Conservation (phyloP, 768 basidiomycete genomes). For the Boletus coccyginus region DNA sequence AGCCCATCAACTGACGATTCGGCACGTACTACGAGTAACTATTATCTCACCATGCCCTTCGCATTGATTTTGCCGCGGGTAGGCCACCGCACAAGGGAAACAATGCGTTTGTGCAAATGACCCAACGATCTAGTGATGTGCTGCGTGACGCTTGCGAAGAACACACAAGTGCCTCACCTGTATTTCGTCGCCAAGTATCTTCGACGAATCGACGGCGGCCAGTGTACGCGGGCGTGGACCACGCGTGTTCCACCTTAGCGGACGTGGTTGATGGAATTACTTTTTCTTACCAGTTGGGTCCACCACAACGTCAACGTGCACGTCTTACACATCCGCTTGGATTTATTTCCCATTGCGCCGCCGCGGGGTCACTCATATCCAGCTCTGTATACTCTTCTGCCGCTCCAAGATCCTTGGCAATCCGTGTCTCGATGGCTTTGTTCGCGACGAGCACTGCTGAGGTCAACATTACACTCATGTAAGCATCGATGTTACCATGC, state of each 20-base stretch:
- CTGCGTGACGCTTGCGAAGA: not conserved
- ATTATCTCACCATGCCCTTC: conserved; percentile 58
- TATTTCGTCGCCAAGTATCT: conserved; percentile 71
- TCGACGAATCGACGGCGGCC: conserved; percentile 38
- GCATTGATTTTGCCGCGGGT: conserved; percentile 63
- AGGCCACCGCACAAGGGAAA: conserved; percentile 87
- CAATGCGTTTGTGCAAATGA: conserved; percentile 72
- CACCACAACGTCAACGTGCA: conserved; percentile 78
- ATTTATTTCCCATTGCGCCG: conserved; percentile 70
- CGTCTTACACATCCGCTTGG: conserved; percentile 61
- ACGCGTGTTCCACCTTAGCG: conserved; percentile 74
- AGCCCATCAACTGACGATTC: not conserved
- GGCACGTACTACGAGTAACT: not conserved
- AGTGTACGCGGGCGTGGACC: conserved; percentile 51
- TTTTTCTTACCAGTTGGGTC: conserved; percentile 76
- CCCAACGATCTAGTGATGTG: conserved; percentile 61
- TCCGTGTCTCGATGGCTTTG: conserved; percentile 83
- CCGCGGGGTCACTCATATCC: conserved; percentile 64
- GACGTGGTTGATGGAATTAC: conserved; percentile 80
- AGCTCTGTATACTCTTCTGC: conserved; percentile 83
- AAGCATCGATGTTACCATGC: no score
- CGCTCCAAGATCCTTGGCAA: conserved; percentile 71
- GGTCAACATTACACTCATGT: no score
- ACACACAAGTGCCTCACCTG: conserved; percentile 31
- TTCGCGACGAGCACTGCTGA: conserved; percentile 76